Conservation (phyloP, 768 basidiomycete genomes). For the Suillus hirtellus region DNA sequence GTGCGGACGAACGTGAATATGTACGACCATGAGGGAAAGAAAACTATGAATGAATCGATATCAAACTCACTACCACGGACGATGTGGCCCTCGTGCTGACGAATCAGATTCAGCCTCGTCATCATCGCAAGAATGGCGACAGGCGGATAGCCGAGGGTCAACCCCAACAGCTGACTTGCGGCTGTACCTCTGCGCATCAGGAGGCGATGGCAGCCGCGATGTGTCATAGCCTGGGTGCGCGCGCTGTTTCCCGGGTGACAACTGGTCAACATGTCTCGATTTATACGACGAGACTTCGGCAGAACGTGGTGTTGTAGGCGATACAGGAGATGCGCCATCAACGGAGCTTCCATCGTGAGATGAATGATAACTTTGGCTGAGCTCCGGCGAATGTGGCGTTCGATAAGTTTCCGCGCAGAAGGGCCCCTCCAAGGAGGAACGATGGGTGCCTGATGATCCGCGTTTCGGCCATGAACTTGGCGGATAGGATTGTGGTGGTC, state of each 20-base stretch:
- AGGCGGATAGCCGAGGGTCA: conserved; percentile 26
- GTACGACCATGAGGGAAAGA: conserved; percentile 1
- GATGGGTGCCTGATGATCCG: conserved; percentile 13
- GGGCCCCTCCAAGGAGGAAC: conserved; percentile 15
- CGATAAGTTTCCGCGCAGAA: conserved; percentile 20
- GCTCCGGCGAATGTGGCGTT: conserved; percentile 22
- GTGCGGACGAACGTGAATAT: conserved; percentile 13
- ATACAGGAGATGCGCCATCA: conserved; percentile 53
- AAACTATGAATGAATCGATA: conserved; percentile 3
- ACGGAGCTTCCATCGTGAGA: conserved; percentile 47
- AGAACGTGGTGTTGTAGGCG: conserved; percentile 57
- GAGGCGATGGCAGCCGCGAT: conserved; percentile 8
- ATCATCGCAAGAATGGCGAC: conserved; percentile 28
- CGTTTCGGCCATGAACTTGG: conserved; percentile 28
- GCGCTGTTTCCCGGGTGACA: conserved; percentile 18
- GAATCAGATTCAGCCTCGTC: conserved; percentile 41
- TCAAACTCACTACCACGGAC: conserved; percentile 44
- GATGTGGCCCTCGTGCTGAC: conserved; percentile 36
- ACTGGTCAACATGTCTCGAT: conserved; percentile 17
- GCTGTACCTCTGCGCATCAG: conserved; percentile 20
- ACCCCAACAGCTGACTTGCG: conserved; percentile 22
- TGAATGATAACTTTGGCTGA: conserved; percentile 31
- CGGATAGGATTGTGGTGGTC: conserved; percentile 21
- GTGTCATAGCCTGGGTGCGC: conserved; percentile 2
- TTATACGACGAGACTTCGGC: conserved; percentile 23